These are phyloP conservation scores for Metrosideros polymorpha DNA, from an alignment of 441 rosid genomes.

Conservation along the genomic window DNA sequence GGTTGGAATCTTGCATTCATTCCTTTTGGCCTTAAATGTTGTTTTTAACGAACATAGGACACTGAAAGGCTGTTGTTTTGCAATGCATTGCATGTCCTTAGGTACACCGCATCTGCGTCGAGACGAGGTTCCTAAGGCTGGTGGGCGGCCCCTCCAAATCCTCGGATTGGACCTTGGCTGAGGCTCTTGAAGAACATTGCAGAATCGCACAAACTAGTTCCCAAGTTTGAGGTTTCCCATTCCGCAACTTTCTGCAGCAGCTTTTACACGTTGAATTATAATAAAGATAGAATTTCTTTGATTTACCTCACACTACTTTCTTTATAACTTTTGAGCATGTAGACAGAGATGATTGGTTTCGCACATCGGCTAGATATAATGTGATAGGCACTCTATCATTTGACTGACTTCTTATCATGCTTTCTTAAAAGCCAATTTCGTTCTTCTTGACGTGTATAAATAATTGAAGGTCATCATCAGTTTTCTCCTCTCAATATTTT, in stretches of 20 bases:
- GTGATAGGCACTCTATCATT: background rate
- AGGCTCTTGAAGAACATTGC: conserved; percentile 13
- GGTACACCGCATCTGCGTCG: conserved; percentile 15
- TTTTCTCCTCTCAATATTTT: background rate
- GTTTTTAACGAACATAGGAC: background rate
- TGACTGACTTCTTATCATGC: background rate
- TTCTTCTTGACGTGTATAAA: background rate
- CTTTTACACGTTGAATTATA: background rate
- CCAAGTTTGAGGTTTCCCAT: conserved; percentile 16
- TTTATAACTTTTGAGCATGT: background rate
- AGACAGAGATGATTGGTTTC: background rate
- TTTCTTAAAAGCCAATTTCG: background rate
- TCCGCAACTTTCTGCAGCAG: background rate
- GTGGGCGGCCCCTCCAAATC: conserved; percentile 22
- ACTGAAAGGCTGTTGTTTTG: background rate
- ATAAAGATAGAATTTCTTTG: background rate
- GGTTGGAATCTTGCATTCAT: background rate
- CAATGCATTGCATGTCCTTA: background rate
- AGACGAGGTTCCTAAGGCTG: conserved; percentile 12
- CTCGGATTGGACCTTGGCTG: conserved; percentile 17
- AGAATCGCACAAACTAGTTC: conserved; percentile 2
- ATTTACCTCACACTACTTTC: background rate
- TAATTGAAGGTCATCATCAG: background rate
- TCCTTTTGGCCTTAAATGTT: background rate
- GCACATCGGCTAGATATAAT: background rate